phyloP scores from a whole-genome alignment of 2,329 filamentous ascomycete genomes.

The Albifimbria verrucaria region DNA sequence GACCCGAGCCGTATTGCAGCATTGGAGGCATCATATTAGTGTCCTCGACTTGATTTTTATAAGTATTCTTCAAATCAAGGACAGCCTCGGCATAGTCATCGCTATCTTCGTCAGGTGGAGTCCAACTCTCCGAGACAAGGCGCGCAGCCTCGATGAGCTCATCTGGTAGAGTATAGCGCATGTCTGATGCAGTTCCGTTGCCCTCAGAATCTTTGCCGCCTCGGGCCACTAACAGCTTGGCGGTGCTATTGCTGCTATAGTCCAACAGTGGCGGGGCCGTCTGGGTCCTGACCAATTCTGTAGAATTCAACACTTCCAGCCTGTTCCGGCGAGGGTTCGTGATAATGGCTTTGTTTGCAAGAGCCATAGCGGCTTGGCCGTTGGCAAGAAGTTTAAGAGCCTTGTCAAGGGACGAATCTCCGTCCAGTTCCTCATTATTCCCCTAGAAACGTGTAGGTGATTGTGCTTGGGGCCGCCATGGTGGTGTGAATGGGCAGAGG shows the following conservation, averaged over 20 bases:
- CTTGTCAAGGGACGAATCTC: conserved; percentile 2
- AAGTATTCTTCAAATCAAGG: background rate
- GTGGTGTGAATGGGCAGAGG: background rate
- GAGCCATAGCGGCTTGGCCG: conserved; percentile 7
- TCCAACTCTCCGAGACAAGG: conserved; percentile 6
- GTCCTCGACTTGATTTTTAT: conserved; percentile 1
- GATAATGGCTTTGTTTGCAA: conserved; percentile 7
- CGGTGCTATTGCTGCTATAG: conserved; percentile 3
- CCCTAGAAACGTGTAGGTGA: background rate
- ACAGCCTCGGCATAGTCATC: conserved; percentile 4
- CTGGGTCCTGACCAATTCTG: conserved; percentile 4
- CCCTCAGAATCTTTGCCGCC: background rate
- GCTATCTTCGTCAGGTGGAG: conserved; percentile 3
- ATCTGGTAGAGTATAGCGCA: conserved; percentile 5
- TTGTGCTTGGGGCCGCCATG: background rate
- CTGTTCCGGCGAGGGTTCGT: conserved; percentile 6
- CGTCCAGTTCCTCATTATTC: background rate
- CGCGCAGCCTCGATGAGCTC: conserved; percentile 8
- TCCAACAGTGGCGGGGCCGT: conserved; percentile 6
- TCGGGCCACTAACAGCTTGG: background rate
- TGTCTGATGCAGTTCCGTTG: background rate
- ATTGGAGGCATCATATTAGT: conserved; percentile 10
- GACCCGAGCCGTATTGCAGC: conserved; percentile 6
- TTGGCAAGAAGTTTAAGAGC: conserved; percentile 4
- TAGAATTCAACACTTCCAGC: conserved; percentile 6